Evolutionary conservation across 768 basidiomycete genomes (phyloP).

Genomic region (Agrocybe chaxingu): DNA sequence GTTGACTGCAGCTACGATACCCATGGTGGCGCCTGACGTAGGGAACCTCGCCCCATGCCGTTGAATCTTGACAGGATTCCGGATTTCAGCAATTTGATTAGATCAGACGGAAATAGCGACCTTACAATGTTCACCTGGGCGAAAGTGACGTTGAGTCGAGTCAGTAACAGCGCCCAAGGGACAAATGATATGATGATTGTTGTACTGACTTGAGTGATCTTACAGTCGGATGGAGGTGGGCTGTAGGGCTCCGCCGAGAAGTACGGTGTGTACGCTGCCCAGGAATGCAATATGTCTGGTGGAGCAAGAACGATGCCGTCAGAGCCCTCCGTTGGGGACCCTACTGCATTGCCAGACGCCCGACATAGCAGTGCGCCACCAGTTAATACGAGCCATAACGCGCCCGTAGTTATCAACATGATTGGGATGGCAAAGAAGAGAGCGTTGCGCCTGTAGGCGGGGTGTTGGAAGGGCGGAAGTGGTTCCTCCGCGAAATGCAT

Average conservation of each 20-base stretch:
- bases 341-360: no score
- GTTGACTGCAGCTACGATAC: slow-evolving; percentile 44
- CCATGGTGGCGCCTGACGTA: slow-evolving; percentile 41
- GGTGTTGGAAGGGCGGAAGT: no score
- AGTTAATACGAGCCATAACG: no score
- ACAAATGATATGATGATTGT: not conserved
- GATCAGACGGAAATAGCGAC: not conserved
- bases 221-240: slow-evolving; percentile 18
- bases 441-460: no score
- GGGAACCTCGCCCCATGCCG: slow-evolving; percentile 82
- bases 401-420: no score
- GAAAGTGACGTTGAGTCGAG: not conserved
- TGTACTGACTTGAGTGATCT: slow-evolving; percentile 19
- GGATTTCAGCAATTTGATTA: not conserved
- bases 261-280: slow-evolving; percentile 25
- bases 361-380: no score
- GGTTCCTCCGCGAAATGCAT: no score
- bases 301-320: not conserved
- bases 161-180: not conserved
- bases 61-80: slow-evolving; percentile 50
- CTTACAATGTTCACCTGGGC: slow-evolving; percentile 60
- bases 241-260: slow-evolving; percentile 20
- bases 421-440: no score
- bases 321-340: no score
- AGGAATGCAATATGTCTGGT: slow-evolving; percentile 14